These are phyloP conservation scores for Betula pendula DNA, from an alignment of 306 rosid species.

Conservation along the genomic window DNA sequence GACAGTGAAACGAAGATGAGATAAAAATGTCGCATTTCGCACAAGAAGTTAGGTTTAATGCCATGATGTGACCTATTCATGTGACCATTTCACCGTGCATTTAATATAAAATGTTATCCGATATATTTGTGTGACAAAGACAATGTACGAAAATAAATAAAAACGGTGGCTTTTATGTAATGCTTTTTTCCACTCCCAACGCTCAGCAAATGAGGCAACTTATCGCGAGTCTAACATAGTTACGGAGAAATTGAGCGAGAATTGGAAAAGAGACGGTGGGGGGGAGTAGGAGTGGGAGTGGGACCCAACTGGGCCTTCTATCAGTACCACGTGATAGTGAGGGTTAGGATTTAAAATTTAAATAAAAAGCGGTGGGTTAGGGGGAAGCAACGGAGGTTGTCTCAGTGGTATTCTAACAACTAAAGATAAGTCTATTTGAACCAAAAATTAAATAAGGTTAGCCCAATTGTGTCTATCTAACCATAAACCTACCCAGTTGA, in stretches of 20 bases:
- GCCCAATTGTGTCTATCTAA: neutral
- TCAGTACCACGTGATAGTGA: neutral
- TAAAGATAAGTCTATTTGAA: constrained; percentile 4
- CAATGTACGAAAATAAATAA: no score
- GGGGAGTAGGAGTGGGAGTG: no score
- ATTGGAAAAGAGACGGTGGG: neutral
- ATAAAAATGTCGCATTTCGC: no score
- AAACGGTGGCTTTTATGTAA: no score
- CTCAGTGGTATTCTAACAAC: neutral
- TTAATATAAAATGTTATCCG: no score
- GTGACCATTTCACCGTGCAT: no score
- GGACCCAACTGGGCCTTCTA: neutral
- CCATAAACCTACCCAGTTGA: constrained; percentile 18
- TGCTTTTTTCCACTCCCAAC: no score
- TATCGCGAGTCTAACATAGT: neutral
- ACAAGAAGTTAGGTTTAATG: no score
- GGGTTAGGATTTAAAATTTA: neutral
- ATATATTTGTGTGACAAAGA: no score
- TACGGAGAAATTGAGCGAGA: constrained; percentile 5
- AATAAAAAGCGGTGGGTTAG: constrained; percentile 10
- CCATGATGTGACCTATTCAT: no score
- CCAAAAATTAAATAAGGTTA: neutral
- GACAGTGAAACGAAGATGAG: no score
- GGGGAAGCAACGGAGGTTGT: neutral
- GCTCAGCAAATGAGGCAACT: neutral